phyloP scores from a whole-genome alignment of 2,329 filamentous ascomycete species.

The Sclerotinia trifoliorum region DNA sequence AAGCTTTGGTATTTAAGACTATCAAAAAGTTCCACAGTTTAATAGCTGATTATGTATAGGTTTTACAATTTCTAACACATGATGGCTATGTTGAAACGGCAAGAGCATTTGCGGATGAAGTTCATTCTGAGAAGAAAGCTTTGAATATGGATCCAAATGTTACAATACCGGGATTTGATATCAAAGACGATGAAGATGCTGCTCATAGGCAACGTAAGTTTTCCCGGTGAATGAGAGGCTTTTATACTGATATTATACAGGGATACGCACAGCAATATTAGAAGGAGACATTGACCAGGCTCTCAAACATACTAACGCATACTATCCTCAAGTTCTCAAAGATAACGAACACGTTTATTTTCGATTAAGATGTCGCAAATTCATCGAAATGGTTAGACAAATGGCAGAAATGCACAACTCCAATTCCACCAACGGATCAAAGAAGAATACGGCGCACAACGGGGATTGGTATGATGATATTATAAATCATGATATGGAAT shows the following conservation, averaged over 20 bases:
- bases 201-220: slow-evolving; percentile 77
- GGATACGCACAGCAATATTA: slow-evolving; percentile 81
- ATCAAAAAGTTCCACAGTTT: not conserved
- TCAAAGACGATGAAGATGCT: slow-evolving; percentile 81
- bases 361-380: slow-evolving; percentile 82
- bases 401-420: slow-evolving; percentile 61
- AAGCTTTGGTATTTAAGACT: slow-evolving; percentile 62
- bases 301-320: slow-evolving; percentile 73
- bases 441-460: slow-evolving; percentile 44
- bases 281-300: slow-evolving; percentile 91
- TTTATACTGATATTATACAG: slow-evolving; percentile 46
- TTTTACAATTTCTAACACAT: slow-evolving; percentile 85
- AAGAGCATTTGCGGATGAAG: slow-evolving; percentile 80
- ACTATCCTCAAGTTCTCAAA: slow-evolving; percentile 77
- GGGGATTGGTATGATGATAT: slow-evolving; percentile 43
- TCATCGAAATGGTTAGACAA: slow-evolving; percentile 88
- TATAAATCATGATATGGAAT: slow-evolving; percentile 48
- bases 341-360: slow-evolving; percentile 86
- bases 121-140: slow-evolving; percentile 69
- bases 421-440: slow-evolving; percentile 33
- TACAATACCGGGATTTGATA: slow-evolving; percentile 58
- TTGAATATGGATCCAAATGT: slow-evolving; percentile 58
- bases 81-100: slow-evolving; percentile 96
- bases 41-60: slow-evolving; percentile 40
- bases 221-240: not conserved